Evolutionary conservation across 306 rosid genomes (phyloP), one percentile per base, ranked within the genome.

Genomic region (Delonix regia): DNA sequence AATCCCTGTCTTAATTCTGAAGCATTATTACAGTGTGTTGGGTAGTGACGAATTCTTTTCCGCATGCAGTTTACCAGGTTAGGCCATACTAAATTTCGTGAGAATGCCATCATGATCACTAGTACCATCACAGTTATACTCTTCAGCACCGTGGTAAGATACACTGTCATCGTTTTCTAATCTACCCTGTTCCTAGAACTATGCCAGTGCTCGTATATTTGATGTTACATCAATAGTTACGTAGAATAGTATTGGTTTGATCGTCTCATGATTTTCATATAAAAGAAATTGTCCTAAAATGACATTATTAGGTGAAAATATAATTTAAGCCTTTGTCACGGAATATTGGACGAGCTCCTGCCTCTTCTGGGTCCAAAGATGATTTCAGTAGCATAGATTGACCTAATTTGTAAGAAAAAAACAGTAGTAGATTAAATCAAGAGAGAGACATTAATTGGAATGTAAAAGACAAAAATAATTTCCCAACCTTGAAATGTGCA

Each of bases 41-140:
- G 36, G 21, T 19, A 36, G 41, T 78, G 39, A 73, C 68, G 8
- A 77, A 71, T 22, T 74, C 2, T 30, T 71, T 77, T 55, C 55
- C 39, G 34, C 30, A 28, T 78, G 94, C 93, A 96, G 99, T 96
- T 96, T 81, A 87, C 92, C 8, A 84, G 94, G 78, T 82, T 73
- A 57, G 99, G 97, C 78, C 90, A 91, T 69, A 90, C 94, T 22
- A 91, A 90, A 64, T 68, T 91, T 85, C 81, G 82, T 0, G 91
- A 85, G 56, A 90, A 93, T 55, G 98, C 99, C 39, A 80, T 91
- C 86, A 88, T 96, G 97, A 93, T 96, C 85, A 96, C 99, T 52
- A 96, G 98, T 69, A 96, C 99, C n/a, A 91, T 96, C 69, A 89
- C 92, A 41, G 96, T 96, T 76, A 98, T 96, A 75, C 99, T 96